Conservation (phyloP, 768 basidiomycete species). For the Calvatia gigantea region DNA sequence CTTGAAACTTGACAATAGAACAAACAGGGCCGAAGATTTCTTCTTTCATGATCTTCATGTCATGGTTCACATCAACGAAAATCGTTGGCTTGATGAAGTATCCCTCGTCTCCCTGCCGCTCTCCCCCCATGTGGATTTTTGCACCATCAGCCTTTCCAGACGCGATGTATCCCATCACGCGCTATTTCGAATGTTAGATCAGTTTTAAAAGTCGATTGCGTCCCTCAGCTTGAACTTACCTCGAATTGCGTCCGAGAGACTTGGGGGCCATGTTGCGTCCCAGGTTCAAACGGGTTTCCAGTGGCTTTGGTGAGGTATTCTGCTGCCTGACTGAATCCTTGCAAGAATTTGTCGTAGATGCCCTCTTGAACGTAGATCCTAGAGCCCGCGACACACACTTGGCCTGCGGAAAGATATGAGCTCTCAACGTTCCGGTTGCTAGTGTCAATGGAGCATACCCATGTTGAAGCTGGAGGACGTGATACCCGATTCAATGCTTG, state of each 20-base stretch:
- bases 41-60: slow-evolving; percentile 73
- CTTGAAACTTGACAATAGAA: slow-evolving; percentile 74
- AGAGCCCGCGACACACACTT: slow-evolving; percentile 84
- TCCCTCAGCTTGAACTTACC: too few relatives aligned
- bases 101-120: slow-evolving; percentile 23
- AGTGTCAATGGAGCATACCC: not conserved
- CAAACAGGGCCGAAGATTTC: slow-evolving; percentile 18
- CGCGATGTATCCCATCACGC: slow-evolving; percentile 40
- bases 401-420: slow-evolving; percentile 21
- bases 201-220: not conserved
- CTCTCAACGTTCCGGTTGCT: not conserved
- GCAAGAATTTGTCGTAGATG: slow-evolving; percentile 80
- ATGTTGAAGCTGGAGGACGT: not conserved
- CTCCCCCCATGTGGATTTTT: slow-evolving; percentile 13
- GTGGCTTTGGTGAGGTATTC: slow-evolving; percentile 42
- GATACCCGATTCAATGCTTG: slow-evolving; percentile 42
- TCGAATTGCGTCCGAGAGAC: slow-evolving; percentile 66
- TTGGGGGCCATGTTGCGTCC: slow-evolving; percentile 72
- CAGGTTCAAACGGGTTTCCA: slow-evolving; percentile 64
- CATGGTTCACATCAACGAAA: slow-evolving; percentile 59
- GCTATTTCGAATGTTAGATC: not conserved
- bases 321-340: slow-evolving; percentile 53
- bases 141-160: slow-evolving; percentile 20
- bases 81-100: slow-evolving; percentile 78
- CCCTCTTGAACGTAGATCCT: slow-evolving; percentile 80